Evolutionary conservation across 1,139 yeast species (phyloP).

Genomic region (Spencermartinsiella ligniputridi): DNA sequence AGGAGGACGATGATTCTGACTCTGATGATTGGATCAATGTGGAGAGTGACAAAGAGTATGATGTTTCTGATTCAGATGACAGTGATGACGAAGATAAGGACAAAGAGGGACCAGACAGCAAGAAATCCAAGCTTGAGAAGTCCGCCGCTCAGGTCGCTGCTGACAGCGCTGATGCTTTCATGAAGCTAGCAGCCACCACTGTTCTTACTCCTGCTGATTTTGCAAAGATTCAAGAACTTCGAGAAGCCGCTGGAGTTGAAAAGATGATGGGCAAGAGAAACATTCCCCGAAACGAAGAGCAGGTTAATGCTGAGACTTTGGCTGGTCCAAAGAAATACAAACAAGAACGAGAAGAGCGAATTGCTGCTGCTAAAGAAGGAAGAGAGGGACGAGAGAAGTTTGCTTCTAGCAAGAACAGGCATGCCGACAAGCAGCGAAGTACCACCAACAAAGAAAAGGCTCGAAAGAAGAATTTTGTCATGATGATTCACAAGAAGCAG

Average conservation of each 20-base stretch:
- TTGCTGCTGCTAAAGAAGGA: slow-evolving; percentile 84
- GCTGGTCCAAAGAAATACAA: slow-evolving; percentile 85
- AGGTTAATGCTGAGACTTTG: slow-evolving; percentile 72
- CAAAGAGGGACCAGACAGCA: slow-evolving; percentile 22
- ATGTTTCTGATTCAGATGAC: slow-evolving; percentile 38
- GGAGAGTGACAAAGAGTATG: slow-evolving; percentile 52
- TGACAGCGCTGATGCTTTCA: slow-evolving; percentile 41
- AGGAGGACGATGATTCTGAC: slow-evolving; percentile 51
- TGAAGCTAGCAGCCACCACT: slow-evolving; percentile 54
- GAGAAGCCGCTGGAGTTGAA: slow-evolving; percentile 77
- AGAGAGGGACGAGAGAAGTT: slow-evolving; percentile 81
- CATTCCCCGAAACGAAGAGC: slow-evolving; percentile 57
- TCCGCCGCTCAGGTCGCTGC: slow-evolving; percentile 21
- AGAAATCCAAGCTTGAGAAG: slow-evolving; percentile 21
- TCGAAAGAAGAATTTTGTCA: slow-evolving; percentile 96
- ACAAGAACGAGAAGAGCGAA: slow-evolving; percentile 82
- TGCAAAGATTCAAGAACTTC: slow-evolving; percentile 85
- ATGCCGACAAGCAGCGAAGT: slow-evolving; percentile 62
- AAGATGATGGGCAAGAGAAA: slow-evolving; percentile 56
- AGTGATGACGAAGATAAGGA: slow-evolving; percentile 38
- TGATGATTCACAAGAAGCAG: slow-evolving; percentile 93
- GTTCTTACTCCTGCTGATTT: slow-evolving; percentile 96
- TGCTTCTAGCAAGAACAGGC: slow-evolving; percentile 76
- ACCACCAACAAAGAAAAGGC: slow-evolving; percentile 96
- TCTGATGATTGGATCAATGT: slow-evolving; percentile 51